Base-by-base conservation (phyloP, 352 stramenopile genomes). In the Thalassiosira livingstoniorum region DNA sequence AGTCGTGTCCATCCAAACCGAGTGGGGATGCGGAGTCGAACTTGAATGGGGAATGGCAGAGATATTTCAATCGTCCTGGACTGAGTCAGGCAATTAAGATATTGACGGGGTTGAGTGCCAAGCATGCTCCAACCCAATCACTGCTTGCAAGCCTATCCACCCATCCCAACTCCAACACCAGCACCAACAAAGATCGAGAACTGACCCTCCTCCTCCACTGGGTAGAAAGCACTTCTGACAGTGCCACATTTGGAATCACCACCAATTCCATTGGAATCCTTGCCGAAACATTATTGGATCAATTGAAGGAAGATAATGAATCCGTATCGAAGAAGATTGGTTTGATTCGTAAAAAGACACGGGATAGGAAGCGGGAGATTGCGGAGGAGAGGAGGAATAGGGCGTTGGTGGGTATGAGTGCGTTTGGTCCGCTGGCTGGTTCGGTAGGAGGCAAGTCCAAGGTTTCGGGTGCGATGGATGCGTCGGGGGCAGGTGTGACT, bases 201-300 rank as follows among this genome's bases (percentile, higher is more conserved):
- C 39, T 35, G 2, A 43, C 73, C 51, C 73, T 64, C 23, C 75
- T 94, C 31, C 53, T 92, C 27, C 88, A 94, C 66, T 94, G 90
- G 90, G 81, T 94, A 23, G 90, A 94, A 83, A 85, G 78, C 11
- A 94, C 90, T 43, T 94, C 88, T 39, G 88, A 93, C 66, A 92
- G 90, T 51, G 53, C 66, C 11, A 63, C 67, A 25, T 55, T 47
- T 5, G 47, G 37, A 42, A 83, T 93, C 15, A 87, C 82, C 27
- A 74, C 35, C 5, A 89, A 91, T 66, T 76, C 75, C 23, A 63
- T 92, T 58, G 88, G 88, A 25, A 85, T 94, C 34, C 64, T 92
- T 37, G 87, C 90, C 25, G 90, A 94, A 78, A 94, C 90, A 23
- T 74, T 94, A 31, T 53, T 94, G 1, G 90, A 94, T 73, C 76